Conservation (phyloP, 2,329 filamentous ascomycete species). For the Ophiostoma novo-ulmi region DNA sequence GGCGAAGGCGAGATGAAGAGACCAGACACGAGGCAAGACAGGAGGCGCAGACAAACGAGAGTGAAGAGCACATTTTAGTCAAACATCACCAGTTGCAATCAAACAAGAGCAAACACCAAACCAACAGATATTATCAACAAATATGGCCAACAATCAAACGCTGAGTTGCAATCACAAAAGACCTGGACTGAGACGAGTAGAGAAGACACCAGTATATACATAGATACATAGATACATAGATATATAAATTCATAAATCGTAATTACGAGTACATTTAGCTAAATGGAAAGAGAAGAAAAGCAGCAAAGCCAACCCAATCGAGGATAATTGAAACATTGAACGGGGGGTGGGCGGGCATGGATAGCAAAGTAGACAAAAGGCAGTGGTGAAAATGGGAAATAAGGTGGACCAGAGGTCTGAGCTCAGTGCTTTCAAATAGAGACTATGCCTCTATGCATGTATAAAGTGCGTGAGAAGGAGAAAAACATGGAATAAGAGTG, state of each 20-base stretch:
- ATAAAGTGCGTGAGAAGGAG: background rate
- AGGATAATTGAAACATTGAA: slow-evolving; percentile 11
- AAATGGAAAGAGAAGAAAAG: background rate
- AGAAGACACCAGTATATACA: background rate
- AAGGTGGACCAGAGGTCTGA: slow-evolving; percentile 7
- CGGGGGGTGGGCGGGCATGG: background rate
- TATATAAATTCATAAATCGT: background rate
- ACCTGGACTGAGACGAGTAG: background rate
- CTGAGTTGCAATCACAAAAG: background rate
- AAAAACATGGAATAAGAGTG: background rate
- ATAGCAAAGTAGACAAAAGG: slow-evolving; percentile 7
- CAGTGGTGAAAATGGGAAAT: background rate
- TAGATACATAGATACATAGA: background rate
- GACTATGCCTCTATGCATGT: background rate
- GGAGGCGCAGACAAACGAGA: slow-evolving; percentile 14
- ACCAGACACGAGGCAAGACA: slow-evolving; percentile 13
- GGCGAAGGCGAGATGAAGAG: slow-evolving; percentile 14
- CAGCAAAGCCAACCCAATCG: background rate
- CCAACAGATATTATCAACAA: background rate
- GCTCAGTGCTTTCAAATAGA: background rate
- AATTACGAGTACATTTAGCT: background rate
- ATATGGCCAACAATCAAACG: background rate
- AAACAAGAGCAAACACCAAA: background rate
- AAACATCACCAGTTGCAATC: background rate
- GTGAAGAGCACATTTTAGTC: background rate